Conservation (phyloP, 164 flowering plant genomes). For the Aristolochia californica region DNA sequence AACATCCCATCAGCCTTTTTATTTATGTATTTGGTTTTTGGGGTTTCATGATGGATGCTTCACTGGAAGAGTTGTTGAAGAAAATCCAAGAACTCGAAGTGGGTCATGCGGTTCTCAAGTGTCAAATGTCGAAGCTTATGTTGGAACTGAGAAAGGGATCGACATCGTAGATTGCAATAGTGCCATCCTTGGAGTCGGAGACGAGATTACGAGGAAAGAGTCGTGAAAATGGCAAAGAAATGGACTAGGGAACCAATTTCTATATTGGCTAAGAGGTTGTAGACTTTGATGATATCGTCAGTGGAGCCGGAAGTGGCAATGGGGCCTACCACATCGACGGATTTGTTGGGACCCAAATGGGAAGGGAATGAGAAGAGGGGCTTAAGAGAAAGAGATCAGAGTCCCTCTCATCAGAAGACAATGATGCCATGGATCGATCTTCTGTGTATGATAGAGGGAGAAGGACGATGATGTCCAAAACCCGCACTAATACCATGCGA, state of each 20-base stretch:
- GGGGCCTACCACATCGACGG: constrained; percentile 55
- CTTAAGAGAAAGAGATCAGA: too few species aligned
- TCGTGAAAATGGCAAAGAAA: constrained; percentile 47
- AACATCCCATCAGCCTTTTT: not conserved
- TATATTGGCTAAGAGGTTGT: constrained; percentile 52
- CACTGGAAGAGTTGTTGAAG: constrained; percentile 59
- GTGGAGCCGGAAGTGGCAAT: constrained; percentile 69
- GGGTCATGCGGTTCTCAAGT: constrained; percentile 58
- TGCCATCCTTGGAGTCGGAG: constrained; percentile 60
- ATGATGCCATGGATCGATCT: too few species aligned
- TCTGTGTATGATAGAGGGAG: too few species aligned
- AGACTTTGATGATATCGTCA: constrained; percentile 74
- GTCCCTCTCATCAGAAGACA: too few species aligned
- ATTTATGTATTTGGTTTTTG: not conserved
- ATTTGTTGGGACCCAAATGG: constrained; percentile 58
- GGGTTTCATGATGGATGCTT: constrained; percentile 17
- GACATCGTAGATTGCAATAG: constrained; percentile 62
- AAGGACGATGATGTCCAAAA: too few species aligned
- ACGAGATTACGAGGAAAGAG: constrained; percentile 78
- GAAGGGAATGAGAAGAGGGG: constrained; percentile 85
- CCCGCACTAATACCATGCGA: too few species aligned
- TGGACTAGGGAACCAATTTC: constrained; percentile 61
- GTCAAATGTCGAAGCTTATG: constrained; percentile 67
- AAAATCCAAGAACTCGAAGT: constrained; percentile 82
- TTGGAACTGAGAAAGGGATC: constrained; percentile 30